Evolutionary conservation across 1,284 basidiomycete genomes (phyloP), one percentile per base, ranked within the genome.

Genomic region (Thelephora terrestris): DNA sequence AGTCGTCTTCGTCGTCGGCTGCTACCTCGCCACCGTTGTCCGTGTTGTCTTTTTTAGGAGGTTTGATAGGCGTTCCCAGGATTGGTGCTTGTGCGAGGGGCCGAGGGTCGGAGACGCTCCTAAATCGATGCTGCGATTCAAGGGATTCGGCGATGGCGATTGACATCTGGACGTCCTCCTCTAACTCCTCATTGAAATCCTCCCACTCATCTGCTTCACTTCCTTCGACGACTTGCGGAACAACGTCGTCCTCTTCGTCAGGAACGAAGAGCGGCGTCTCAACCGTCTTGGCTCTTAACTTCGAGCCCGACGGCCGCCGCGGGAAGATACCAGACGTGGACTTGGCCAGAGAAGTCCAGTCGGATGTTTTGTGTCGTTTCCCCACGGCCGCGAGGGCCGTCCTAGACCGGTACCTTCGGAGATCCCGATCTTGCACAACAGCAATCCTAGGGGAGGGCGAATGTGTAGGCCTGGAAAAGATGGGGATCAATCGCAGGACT

Each of bases 351-450:
- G 39, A 21, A 25, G 39, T 17, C 5, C 25, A 18, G 21, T 12
- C 9, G 39, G 2, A 55, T 40, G 68, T 68, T 53, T 71, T 76
- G 4, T 72, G 71, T 17, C 86, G 74, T 27, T 66, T 68, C 5
- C 73, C 73, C 32, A 89, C 75, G 1, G 81, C 83, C 23, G 78
- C 67, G 16, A 91, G 66, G 1, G 85, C 80, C 66, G 82, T 78
- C 43, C 73, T 72, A 25, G 78, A 73, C 51, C 78, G 80, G 58
- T 81, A 79, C 55, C 80, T 75, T 18, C 78, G 74, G 47, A 91
- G 65, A 57, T 91, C 87, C 3, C 76, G 68, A 61, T 91, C 87
- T 18, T 66, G 60, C 5, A 57, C 52, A 36, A 59, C 54, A 43
- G 25, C 21, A 21, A 9, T 10, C 14, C n/a, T 21, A n/a, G 39